These are phyloP conservation scores for Hyaloscypha variabilis DNA, from an alignment of 495 filamentous ascomycete species.

Conservation along the genomic window DNA sequence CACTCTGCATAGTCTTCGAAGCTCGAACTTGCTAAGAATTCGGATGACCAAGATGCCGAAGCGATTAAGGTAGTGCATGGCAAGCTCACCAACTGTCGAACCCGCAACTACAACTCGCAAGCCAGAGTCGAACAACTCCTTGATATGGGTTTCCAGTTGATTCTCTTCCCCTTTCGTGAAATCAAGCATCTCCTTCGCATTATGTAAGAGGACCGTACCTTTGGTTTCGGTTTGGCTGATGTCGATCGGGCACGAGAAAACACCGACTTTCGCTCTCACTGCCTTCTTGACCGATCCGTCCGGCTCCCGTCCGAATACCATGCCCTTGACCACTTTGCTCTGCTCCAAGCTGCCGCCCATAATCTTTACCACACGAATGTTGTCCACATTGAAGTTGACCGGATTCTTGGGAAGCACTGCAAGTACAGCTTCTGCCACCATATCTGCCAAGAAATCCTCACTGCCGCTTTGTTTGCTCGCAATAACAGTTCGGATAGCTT, in stretches of 20 bases:
- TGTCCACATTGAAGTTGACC: constrained; percentile 99
- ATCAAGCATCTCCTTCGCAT: constrained; percentile 97
- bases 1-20: constrained; percentile 90
- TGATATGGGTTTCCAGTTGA: constrained; percentile 87
- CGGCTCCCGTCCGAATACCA: constrained; percentile 95
- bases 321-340: constrained; percentile 92
- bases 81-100: constrained; percentile 89
- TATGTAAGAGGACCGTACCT: constrained; percentile 98
- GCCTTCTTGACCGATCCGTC: constrained; percentile 89
- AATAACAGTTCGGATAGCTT: constrained; percentile 93
- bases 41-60: constrained; percentile 96
- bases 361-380: constrained; percentile 98
- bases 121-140: constrained; percentile 93
- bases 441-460: constrained; percentile 80
- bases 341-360: constrained; percentile 97
- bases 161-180: constrained; percentile 97
- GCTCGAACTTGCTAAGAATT: constrained; percentile 97
- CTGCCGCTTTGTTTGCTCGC: constrained; percentile 94
- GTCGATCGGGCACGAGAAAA: constrained; percentile 96
- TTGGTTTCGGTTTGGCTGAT: constrained; percentile 98
- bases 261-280: constrained; percentile 90
- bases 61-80: constrained; percentile 96
- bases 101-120: constrained; percentile 90
- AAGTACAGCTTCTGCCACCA: constrained; percentile 93
- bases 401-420: constrained; percentile 96